Base-by-base conservation (phyloP, 2,329 filamentous ascomycete species). In the Mariannaea elegans region DNA sequence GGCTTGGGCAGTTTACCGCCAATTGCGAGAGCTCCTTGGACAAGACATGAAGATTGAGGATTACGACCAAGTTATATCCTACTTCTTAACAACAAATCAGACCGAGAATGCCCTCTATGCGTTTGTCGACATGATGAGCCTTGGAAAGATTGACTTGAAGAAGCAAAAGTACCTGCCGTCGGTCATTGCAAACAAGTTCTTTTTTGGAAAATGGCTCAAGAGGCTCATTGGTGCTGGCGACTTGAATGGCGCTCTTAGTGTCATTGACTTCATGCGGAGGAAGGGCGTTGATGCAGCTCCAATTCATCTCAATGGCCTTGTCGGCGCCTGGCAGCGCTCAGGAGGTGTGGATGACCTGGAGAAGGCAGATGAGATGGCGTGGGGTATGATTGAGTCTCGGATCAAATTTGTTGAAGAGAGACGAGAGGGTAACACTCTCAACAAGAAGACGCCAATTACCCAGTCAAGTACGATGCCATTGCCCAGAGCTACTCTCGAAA, bases 121-220 rank as follows among this genome's bases (percentile, higher is more conserved):
- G 0, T 97, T 97, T 74, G 91, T 90, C 66, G 92, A 97, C 73
- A 96, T 97, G 93, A 93, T 97, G 87, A 86, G 87, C 57, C 84
- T 85, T 4, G 84, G 84, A 5, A 72, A 80, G 42, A 74, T 87
- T 53, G 80, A 85, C 56, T 70, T 85, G 47, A 78, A 77, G 50
- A 78, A 77, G 57, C 73, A 75, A 57, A 75, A 76, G 49, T 68
- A 73, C 16, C 75, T 87, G 56, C 84, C 84, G 1, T 77, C 79
- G 1, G 76, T 79, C 8, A 75, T 87, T 36, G 80, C 79, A 48
- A 95, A 96, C 74, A 88, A 90, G 63, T 94, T 93, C 76, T 92
- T 97, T 75, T 90, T 93, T 65, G 91, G 90, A 31, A 94, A 92
- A 69, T 97, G 93, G 94, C 84, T 97, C 71, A 94, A 94, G 75